Evolutionary conservation across 805 yeast species (phyloP), one percentile per base, ranked within the genome.

Genomic region (Nakazawaea siamensis): DNA sequence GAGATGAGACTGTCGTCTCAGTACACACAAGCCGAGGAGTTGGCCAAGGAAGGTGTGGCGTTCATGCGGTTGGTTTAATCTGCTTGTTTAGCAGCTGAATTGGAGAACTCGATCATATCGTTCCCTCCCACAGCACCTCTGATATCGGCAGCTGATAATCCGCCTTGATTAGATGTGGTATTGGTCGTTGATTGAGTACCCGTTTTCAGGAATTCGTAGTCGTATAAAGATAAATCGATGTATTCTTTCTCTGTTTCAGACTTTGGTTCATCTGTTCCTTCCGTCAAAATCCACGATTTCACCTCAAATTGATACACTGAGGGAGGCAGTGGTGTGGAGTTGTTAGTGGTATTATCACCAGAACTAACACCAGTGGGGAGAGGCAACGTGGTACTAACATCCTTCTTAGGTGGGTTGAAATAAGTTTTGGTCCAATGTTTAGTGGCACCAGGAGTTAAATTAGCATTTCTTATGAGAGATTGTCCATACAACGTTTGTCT

Each of bases 31-130:
- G n/a, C n/a, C n/a, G n/a, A n/a, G n/a, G n/a, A n/a, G n/a, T n/a
- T 46, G 5, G 92, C 88, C 0, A 62, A 88, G 44, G 62, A 69
- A 28, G 27, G 14, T 7, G 27, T 24, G 27, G 10, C 14, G 7
- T 24, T 24, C 6, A n/a, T 24, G 8, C 14, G 8, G 10, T 8
- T 24, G 13, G n/a, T n/a, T n/a, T n/a, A n/a, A n/a, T n/a, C n/a
- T n/a, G n/a, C n/a, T n/a, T n/a, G n/a, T n/a, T n/a, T n/a, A 12
- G 58, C 58, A 3, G 56, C 54, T 40, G 57, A 48, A 40, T 55
- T 52, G 2, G 58, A 50, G 28, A 55, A 54, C n/a, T 48, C 55
- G 23, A 53, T 55, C 20, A 52, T 42, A 21, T 43, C 47, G 24
- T 33, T 44, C 18, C 62, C 68, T 18, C 66, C 64, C 12, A 58